phyloP scores from a whole-genome alignment of 2,329 filamentous ascomycete species.

The Metarhizium robertsii region DNA sequence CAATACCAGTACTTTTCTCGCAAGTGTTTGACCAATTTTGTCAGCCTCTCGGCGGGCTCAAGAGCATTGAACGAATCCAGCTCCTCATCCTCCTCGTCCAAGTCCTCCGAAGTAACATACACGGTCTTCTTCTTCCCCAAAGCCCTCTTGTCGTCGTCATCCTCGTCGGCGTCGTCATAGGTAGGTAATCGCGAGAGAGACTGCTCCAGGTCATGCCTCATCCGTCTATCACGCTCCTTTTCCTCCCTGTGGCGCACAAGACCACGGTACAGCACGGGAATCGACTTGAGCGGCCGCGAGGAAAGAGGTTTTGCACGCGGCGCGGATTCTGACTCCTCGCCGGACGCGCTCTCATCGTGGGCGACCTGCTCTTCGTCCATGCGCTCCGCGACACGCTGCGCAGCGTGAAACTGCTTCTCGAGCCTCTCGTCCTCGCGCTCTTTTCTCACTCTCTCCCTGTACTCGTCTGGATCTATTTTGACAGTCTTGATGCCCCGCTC shows the following conservation, averaged over 20 bases:
- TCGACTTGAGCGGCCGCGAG: conserved; percentile 43
- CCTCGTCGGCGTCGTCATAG: conserved; percentile 61
- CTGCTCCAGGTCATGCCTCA: conserved; percentile 57
- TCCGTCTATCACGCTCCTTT: conserved; percentile 56
- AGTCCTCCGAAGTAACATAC: conserved; percentile 54
- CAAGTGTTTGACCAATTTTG: conserved; percentile 57
- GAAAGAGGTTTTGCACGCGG: conserved; percentile 24
- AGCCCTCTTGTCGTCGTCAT: conserved; percentile 62
- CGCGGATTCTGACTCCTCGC: conserved; percentile 21
- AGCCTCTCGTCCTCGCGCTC: conserved; percentile 60
- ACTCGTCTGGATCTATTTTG: conserved; percentile 58
- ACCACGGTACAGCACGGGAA: conserved; percentile 73
- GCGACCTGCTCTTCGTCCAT: conserved; percentile 49
- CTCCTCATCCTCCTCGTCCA: conserved; percentile 73
- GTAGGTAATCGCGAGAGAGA: conserved; percentile 53
- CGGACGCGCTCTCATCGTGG: conserved; percentile 11
- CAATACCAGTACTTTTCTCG: conserved; percentile 71
- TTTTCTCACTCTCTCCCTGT: conserved; percentile 59
- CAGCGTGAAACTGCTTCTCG: conserved; percentile 64
- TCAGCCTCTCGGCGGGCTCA: conserved; percentile 55
- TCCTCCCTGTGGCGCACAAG: conserved; percentile 62
- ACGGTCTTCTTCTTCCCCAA: conserved; percentile 47
- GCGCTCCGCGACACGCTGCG: conserved; percentile 74
- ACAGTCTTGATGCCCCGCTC: conserved; percentile 48
- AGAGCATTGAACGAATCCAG: conserved; percentile 70